phyloP scores from a whole-genome alignment of 768 basidiomycete species.

The Thelephora aurantiotincta region DNA sequence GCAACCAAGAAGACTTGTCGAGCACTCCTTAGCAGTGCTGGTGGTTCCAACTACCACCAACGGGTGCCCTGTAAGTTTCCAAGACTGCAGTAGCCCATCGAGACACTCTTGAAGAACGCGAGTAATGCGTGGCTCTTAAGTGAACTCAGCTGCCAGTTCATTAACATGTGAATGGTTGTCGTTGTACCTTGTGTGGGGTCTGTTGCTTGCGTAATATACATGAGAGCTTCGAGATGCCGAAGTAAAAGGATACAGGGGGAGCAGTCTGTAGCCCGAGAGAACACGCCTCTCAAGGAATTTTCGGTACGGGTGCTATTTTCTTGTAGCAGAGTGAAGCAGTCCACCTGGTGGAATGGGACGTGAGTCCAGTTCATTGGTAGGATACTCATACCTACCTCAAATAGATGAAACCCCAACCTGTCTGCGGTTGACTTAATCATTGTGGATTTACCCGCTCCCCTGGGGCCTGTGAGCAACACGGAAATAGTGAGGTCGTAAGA shows the following conservation, averaged over 20 bases:
- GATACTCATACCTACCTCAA: constrained; percentile 39
- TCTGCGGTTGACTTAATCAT: constrained; percentile 40
- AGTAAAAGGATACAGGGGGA: constrained; percentile 79
- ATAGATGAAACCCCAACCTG: constrained; percentile 58
- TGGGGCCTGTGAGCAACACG: constrained; percentile 62
- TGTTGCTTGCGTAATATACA: constrained; percentile 46
- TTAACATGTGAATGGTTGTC: constrained; percentile 1
- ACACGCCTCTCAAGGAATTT: constrained; percentile 50
- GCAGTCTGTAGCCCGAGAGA: constrained; percentile 66
- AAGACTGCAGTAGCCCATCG: constrained; percentile 35
- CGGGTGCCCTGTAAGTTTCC: constrained; percentile 52
- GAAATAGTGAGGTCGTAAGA: constrained; percentile 54
- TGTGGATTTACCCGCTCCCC: constrained; percentile 75
- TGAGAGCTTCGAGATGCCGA: constrained; percentile 68
- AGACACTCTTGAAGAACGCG: constrained; percentile 52
- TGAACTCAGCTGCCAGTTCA: neutral
- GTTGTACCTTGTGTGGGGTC: constrained; percentile 50
- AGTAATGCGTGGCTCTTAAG: constrained; percentile 42
- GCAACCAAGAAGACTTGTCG: constrained; percentile 42
- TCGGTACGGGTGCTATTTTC: constrained; percentile 70
- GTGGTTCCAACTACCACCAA: constrained; percentile 67
- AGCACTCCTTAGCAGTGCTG: constrained; percentile 48
- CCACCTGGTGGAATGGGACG: constrained; percentile 35
- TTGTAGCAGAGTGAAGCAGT: constrained; percentile 73
- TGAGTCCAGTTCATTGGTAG: neutral